phyloP scores from a whole-genome alignment of 306 rosid genomes.

The Sesbania bispinosa region DNA sequence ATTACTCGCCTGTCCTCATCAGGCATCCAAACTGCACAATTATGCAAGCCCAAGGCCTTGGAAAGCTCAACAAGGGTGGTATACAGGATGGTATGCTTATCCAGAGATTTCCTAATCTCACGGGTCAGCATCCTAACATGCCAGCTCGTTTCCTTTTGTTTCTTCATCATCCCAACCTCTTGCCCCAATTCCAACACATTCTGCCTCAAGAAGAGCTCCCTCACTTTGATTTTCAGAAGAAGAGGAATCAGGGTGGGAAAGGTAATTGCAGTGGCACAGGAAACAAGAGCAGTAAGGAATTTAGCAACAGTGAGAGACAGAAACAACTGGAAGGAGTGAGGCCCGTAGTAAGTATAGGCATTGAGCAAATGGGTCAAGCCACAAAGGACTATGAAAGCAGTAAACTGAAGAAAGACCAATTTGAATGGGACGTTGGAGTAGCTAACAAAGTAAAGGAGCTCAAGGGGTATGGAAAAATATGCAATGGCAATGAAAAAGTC shows the following conservation, averaged over 20 bases:
- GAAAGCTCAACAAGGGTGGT: constrained; percentile 82
- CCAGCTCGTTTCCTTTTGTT: constrained; percentile 71
- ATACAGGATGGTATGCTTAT: constrained; percentile 69
- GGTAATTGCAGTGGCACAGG: constrained; percentile 75
- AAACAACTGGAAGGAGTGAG: constrained; percentile 60
- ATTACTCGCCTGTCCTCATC: constrained; percentile 45
- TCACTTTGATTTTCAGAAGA: constrained; percentile 62
- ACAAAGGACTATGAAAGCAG: constrained; percentile 80
- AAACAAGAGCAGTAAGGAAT: constrained; percentile 77
- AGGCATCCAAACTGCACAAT: constrained; percentile 90
- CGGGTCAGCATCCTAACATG: constrained; percentile 78
- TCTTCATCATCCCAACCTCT: constrained; percentile 84
- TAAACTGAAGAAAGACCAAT: constrained; percentile 77
- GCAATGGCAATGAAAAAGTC: constrained; percentile 86
- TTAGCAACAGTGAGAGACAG: constrained; percentile 64
- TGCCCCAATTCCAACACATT: constrained; percentile 72
- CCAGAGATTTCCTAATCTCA: constrained; percentile 70
- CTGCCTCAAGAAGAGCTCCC: constrained; percentile 71
- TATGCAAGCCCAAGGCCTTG: constrained; percentile 58
- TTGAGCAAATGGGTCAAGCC: constrained; percentile 86
- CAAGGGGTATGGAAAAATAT: constrained; percentile 82
- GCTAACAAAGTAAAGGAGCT: constrained; percentile 81
- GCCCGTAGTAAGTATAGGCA: constrained; percentile 73
- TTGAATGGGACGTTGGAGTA: constrained; percentile 90
- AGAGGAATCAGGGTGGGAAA: constrained; percentile 70